Evolutionary conservation across 805 yeast species (phyloP).

Genomic region (Kodamaea restingae): DNA sequence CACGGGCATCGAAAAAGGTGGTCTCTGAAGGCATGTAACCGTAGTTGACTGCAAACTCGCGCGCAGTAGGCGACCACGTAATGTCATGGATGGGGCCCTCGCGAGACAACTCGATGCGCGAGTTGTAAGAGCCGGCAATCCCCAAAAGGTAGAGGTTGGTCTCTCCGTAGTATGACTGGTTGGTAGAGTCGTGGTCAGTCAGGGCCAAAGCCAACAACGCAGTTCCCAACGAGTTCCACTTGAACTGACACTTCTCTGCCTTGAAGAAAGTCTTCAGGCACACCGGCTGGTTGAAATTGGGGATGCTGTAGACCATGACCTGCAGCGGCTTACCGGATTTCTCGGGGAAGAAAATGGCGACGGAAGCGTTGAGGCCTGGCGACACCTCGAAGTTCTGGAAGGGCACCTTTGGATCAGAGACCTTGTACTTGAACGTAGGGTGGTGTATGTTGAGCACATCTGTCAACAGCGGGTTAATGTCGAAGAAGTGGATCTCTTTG

Average conservation of each 20-base stretch:
- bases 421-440: constrained; percentile 55
- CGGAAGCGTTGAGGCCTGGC: constrained; percentile 85
- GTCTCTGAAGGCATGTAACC: constrained; percentile 98
- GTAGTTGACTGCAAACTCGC: constrained; percentile 95
- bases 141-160: constrained; percentile 87
- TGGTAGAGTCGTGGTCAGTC: constrained; percentile 92
- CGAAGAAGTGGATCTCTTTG: constrained; percentile 65
- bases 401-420: constrained; percentile 48
- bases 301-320: constrained; percentile 78
- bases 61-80: constrained; percentile 93
- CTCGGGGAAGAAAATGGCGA: constrained; percentile 89
- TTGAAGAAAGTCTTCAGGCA: constrained; percentile 88
- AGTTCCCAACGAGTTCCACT: constrained; percentile 94
- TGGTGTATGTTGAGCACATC: constrained; percentile 35
- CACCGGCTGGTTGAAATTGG: constrained; percentile 71
- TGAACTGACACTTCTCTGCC: constrained; percentile 88
- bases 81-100: constrained; percentile 98
- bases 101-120: constrained; percentile 78
- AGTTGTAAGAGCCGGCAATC: constrained; percentile 87
- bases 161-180: constrained; percentile 95
- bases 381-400: constrained; percentile 61
- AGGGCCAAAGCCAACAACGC: constrained; percentile 90
- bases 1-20: constrained; percentile 90
- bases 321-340: constrained; percentile 83
- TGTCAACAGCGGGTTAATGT: constrained; percentile 33